Percentiles rank a stretch among this genome's conserved stretches.
Evolutionary conservation across 176 grass and related monocot species (phyloP).

Genomic region (Raddia distichophylla): DNA sequence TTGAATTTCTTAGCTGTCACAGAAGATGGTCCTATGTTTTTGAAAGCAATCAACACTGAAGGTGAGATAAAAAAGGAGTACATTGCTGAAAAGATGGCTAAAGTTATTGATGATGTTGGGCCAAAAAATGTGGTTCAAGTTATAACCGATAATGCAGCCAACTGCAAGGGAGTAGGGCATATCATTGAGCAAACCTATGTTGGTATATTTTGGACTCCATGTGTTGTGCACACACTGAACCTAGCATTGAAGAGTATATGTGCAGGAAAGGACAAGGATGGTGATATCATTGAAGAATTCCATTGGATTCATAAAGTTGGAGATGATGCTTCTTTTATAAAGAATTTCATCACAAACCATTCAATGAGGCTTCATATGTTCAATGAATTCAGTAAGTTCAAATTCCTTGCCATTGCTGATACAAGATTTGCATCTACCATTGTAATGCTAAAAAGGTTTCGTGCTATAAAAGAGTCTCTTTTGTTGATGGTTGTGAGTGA

Average conservation of each 20-base stretch:
- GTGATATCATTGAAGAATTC: neutral
- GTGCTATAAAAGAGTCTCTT: too few species aligned
- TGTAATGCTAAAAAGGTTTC: too few species aligned
- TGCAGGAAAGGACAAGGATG: too few species aligned
- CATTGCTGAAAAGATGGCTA: too few species aligned
- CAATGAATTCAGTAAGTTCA: too few species aligned
- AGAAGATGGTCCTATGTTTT: too few species aligned
- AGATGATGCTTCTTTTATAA: neutral
- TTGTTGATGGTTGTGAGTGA: too few species aligned
- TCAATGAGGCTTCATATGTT: neutral
- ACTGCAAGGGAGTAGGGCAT: neutral
- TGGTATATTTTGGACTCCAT: neutral
- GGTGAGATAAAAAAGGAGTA: too few species aligned
- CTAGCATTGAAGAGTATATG: neutral
- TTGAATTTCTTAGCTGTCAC: too few species aligned
- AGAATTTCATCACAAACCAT: constrained; percentile 3
- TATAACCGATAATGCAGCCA: neutral
- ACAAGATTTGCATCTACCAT: too few species aligned
- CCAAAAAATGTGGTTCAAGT: neutral
- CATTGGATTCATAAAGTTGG: neutral
- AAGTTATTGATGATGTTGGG: neutral
- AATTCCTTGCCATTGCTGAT: too few species aligned
- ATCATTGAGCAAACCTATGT: neutral
- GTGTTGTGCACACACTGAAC: neutral
- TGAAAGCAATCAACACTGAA: too few species aligned